Base-by-base conservation (phyloP, 1,284 basidiomycete species). In the Hypsizygus ulmarius region DNA sequence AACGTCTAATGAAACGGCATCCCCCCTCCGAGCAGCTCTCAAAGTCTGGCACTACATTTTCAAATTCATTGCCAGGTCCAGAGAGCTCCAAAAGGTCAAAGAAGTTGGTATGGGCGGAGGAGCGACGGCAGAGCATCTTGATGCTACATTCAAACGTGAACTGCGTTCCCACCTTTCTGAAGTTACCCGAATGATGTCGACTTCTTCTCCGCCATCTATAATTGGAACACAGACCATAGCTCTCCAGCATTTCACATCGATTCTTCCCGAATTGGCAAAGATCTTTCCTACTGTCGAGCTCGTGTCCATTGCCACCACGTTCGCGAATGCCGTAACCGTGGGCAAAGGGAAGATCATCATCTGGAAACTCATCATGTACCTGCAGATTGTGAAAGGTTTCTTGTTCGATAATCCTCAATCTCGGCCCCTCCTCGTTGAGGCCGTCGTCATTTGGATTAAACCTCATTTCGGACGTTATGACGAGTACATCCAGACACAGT, bases 41-140 rank as follows among this genome's bases (percentile, higher is more conserved):
- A 97, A 97, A 66, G 95, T 98, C 15, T 97, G 94, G 92, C 89
- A 94, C 59, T 93, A 96, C 62, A 82, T 98, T 56, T 93, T 97
- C 81, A 90, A 91, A 63, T 93, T 98, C 67, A 90, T 97, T 57
- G 84, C 91, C 6, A 81, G 90, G 16, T 87, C 93, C 4, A 75
- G 94, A 33, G 92, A 96, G 62, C 68, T 97, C 30, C 93, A 97
- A 66, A 89, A 92, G 59, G 73, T 77, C 4, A 88, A 86, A 55
- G 90, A 93, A 47, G 65, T 84, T 21, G 84, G 84, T 0, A 84
- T 90, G 67, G 88, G 88, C 15, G 81, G 82, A 5, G 84, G 82
- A 5, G 82, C 86, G 1, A 92, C 91, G 0, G 84, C 88, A 9
- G 90, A 93, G 52, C 90, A 94, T 65, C 73, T 96, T 21, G 94